Conservation (phyloP, 164 flowering plant species). For the Dillenia suffruticosa region DNA sequence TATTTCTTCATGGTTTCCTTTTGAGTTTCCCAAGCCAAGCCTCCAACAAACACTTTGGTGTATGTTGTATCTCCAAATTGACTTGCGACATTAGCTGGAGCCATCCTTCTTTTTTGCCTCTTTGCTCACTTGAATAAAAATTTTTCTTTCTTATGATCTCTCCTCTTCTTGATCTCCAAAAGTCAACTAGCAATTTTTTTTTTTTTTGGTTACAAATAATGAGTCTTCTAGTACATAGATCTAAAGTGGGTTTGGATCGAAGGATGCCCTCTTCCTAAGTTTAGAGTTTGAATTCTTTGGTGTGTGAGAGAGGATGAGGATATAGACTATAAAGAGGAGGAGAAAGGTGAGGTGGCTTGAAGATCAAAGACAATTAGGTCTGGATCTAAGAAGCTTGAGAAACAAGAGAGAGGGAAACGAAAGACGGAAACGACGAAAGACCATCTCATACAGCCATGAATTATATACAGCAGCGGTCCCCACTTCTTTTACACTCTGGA, state of each 20-base stretch:
- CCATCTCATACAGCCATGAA: conserved; percentile 30
- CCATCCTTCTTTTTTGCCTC: conserved; percentile 22
- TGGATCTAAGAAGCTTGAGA: conserved; percentile 15
- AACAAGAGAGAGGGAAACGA: conserved; percentile 17
- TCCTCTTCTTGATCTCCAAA: background rate
- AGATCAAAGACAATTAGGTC: conserved; percentile 21
- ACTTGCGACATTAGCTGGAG: conserved; percentile 43
- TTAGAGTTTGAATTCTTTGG: conserved; percentile 12
- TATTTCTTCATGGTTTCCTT: conserved; percentile 84
- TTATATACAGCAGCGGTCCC: conserved; percentile 25
- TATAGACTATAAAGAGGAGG: background rate
- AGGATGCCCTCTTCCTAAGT: conserved; percentile 12
- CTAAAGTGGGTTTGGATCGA: conserved; percentile 11
- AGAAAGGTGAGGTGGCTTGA: background rate
- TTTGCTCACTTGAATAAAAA: background rate
- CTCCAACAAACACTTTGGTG: conserved; percentile 96
- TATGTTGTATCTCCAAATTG: conserved; percentile 91
- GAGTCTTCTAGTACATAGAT: background rate
- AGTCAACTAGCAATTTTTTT: too few species aligned
- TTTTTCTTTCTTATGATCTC: background rate
- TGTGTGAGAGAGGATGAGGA: conserved; percentile 5
- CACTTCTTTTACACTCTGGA: conserved; percentile 9
- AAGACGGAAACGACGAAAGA: conserved; percentile 27
- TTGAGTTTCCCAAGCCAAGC: conserved; percentile 95
- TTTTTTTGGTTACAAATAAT: too few species aligned